phyloP scores from a whole-genome alignment of 305 asterid genomes.

The Stenogyne calaminthoides region DNA sequence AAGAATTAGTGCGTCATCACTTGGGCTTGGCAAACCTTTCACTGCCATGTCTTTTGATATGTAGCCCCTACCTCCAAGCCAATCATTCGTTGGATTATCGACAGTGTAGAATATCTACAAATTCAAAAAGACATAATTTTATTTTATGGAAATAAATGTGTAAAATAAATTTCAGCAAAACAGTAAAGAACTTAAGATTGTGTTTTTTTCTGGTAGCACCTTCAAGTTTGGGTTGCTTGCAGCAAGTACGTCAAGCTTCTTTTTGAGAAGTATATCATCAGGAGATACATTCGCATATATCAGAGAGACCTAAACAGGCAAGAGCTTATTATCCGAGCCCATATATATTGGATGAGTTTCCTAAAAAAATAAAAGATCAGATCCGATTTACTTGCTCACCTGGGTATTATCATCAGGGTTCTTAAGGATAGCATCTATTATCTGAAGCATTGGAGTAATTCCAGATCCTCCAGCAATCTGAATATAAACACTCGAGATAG shows the following conservation, averaged over 20 bases:
- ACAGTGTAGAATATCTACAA: constrained; percentile 85
- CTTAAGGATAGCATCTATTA: constrained; percentile 84
- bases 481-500: constrained; percentile 24
- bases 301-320: constrained; percentile 68
- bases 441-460: constrained; percentile 98
- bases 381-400: constrained; percentile 40
- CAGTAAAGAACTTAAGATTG: neutral
- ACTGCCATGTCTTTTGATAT: constrained; percentile 78
- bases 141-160: neutral
- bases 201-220: constrained; percentile 41
- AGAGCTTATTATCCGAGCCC: constrained; percentile 19
- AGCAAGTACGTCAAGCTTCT: constrained; percentile 85
- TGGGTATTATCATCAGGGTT: constrained; percentile 90
- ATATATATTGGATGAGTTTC: neutral
- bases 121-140: constrained; percentile 22
- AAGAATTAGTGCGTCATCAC: constrained; percentile 77
- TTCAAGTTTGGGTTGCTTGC: constrained; percentile 85
- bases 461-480: constrained; percentile 98
- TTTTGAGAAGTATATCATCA: constrained; percentile 92
- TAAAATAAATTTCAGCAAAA: constrained; percentile 18
- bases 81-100: constrained; percentile 78
- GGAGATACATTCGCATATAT: constrained; percentile 93
- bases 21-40: constrained; percentile 88
- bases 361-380: constrained; percentile 10
- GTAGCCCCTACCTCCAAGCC: constrained; percentile 87